These are phyloP conservation scores for Coniosporium tulheliwenetii DNA, from an alignment of 2,329 filamentous ascomycete species.

Conservation along the genomic window DNA sequence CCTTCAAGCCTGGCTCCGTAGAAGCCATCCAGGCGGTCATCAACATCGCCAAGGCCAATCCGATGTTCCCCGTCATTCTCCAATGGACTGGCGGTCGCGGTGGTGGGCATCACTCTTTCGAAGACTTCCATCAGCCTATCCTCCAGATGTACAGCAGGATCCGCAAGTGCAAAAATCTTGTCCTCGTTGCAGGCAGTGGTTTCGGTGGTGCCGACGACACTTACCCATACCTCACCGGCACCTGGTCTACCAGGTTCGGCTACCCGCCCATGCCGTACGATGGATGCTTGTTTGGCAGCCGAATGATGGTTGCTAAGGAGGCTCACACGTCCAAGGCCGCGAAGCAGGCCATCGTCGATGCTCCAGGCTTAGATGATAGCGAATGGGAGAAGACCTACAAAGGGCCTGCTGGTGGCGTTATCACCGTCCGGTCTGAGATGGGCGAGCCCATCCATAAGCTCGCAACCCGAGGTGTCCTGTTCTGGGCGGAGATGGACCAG, in stretches of 20 bases:
- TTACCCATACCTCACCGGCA: conserved; percentile 80
- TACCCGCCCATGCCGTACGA: conserved; percentile 92
- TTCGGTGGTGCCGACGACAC: conserved; percentile 84
- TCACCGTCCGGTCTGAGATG: conserved; percentile 97
- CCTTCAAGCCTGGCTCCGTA: conserved; percentile 83
- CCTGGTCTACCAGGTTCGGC: conserved; percentile 74
- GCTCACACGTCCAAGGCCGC: conserved; percentile 74
- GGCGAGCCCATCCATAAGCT: conserved; percentile 98
- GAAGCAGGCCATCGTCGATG: conserved; percentile 81
- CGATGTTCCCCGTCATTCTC: conserved; percentile 77
- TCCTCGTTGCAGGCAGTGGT: conserved; percentile 78
- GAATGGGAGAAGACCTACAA: conserved; percentile 93
- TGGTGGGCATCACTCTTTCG: conserved; percentile 86
- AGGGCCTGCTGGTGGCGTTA: conserved; percentile 77
- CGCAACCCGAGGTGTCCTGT: conserved; percentile 83
- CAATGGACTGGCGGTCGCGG: conserved; percentile 94
- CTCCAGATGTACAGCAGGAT: conserved; percentile 84
- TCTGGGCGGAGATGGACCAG: conserved; percentile 98
- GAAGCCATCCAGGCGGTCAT: conserved; percentile 81
- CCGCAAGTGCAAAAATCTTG: conserved; percentile 70
- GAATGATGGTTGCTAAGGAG: conserved; percentile 91
- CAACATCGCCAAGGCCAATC: conserved; percentile 89
- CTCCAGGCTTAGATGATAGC: conserved; percentile 62
- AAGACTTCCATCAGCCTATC: conserved; percentile 89
- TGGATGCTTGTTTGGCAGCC: conserved; percentile 77